A percentile compares a stretch with the other conserved stretches of the same genome.
These are phyloP conservation scores for Huntiella moniliformis DNA, from an alignment of 2,329 filamentous ascomycete species.

Conservation along the genomic window DNA sequence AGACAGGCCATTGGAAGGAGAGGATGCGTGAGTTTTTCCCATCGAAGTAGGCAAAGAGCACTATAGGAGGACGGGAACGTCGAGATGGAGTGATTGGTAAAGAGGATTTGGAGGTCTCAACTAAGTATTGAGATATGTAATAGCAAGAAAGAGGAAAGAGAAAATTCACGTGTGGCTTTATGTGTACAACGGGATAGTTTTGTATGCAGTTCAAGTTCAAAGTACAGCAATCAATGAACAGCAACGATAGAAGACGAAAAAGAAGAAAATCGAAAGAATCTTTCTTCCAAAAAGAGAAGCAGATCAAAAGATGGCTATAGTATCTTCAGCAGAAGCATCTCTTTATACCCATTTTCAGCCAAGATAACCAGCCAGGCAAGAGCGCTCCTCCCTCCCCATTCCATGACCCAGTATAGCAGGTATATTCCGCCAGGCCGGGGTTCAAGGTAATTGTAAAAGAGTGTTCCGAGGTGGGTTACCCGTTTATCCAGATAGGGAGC, in stretches of 20 bases:
- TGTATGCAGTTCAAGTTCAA: neutral
- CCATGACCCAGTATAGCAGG: no score
- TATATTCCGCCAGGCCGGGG: no score
- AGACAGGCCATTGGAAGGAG: conserved; percentile 13
- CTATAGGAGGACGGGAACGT: neutral
- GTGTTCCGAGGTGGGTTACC: no score
- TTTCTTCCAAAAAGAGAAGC: no score
- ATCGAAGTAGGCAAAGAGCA: conserved; percentile 12
- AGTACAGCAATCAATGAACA: neutral
- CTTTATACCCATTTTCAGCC: neutral
- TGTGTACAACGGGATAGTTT: no score
- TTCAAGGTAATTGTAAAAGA: no score
- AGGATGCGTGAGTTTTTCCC: conserved; percentile 13
- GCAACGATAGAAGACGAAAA: neutral
- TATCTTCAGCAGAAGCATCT: neutral
- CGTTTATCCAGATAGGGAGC: no score
- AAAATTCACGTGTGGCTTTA: neutral
- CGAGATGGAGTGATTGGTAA: neutral
- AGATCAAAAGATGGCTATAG: neutral
- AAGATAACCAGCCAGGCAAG: no score
- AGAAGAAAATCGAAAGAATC: neutral
- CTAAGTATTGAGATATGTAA: neutral
- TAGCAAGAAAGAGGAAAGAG: neutral
- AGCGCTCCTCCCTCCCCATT: no score
- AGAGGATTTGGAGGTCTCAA: neutral